These are phyloP conservation scores for Takakia lepidozioides DNA, from an alignment of 225 moss, liverwort and hornwort genomes.

Conservation along the genomic window DNA sequence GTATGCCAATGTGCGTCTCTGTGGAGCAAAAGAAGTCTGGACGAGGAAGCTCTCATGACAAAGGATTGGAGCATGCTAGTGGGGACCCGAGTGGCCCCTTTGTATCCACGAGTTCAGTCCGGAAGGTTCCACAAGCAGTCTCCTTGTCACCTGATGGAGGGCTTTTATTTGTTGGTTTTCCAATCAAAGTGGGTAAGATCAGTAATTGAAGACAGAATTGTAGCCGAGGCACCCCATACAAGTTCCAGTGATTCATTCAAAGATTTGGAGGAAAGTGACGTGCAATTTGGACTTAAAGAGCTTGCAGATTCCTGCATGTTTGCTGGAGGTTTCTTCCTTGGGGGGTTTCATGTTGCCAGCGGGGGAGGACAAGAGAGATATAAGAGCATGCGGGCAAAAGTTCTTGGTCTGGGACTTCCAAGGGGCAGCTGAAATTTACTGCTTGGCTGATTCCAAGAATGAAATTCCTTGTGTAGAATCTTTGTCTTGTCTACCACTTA, in stretches of 20 bases:
- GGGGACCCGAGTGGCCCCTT: background rate
- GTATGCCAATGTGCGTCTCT: too few relatives aligned
- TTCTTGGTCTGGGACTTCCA: slow-evolving; percentile 5
- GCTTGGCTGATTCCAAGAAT: background rate
- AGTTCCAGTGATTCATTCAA: too few relatives aligned
- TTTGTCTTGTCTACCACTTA: background rate
- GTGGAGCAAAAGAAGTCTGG: slow-evolving; percentile 5
- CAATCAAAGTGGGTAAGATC: slow-evolving; percentile 9
- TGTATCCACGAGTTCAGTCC: too few relatives aligned
- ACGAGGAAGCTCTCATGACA: slow-evolving; percentile 1
- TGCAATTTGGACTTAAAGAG: background rate
- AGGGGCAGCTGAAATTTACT: slow-evolving; percentile 8
- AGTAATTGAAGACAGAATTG: slow-evolving; percentile 2
- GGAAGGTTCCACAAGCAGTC: slow-evolving; percentile 2
- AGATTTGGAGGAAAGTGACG: background rate
- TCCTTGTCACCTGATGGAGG: slow-evolving; percentile 6
- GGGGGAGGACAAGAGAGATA: too few relatives aligned
- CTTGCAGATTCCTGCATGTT: slow-evolving; percentile 1
- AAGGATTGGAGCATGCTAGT: background rate
- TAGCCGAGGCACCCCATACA: too few relatives aligned
- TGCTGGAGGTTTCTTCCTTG: slow-evolving; percentile 4
- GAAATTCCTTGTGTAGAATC: background rate
- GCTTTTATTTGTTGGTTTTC: slow-evolving; percentile 5
- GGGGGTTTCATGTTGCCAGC: too few relatives aligned
- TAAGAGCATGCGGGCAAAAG: background rate